Evolutionary conservation across 2,329 filamentous ascomycete genomes (phyloP).

Genomic region (Magnaporthales sp.): DNA sequence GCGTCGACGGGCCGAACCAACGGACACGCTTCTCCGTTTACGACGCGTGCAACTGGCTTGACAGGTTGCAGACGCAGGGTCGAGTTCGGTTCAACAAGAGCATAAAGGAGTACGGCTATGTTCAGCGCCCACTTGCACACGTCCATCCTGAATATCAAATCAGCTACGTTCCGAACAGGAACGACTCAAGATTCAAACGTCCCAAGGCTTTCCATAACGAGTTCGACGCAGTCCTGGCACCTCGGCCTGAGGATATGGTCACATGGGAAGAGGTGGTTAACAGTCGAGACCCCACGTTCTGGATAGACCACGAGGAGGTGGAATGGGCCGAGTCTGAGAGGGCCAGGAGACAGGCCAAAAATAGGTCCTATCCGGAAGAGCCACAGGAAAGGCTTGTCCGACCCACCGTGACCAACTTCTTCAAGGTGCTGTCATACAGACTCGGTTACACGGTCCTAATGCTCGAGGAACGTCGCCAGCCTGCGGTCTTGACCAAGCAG

Average conservation of each 20-base stretch:
- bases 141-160: slow-evolving; percentile 21
- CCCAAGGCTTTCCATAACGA: slow-evolving; percentile 6
- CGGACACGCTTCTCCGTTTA: slow-evolving; percentile 17
- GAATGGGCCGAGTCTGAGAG: neutral
- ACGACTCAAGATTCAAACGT: slow-evolving; percentile 3
- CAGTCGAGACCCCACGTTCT: slow-evolving; percentile 2
- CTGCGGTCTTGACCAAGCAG: neutral
- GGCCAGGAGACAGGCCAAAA: neutral
- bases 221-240: slow-evolving; percentile 9
- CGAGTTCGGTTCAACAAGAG: slow-evolving; percentile 14
- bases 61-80: slow-evolving; percentile 15
- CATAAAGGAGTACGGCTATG: slow-evolving; percentile 14
- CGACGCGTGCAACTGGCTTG: slow-evolving; percentile 21
- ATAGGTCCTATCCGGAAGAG: neutral
- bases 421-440: slow-evolving; percentile 17
- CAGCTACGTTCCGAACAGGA: neutral
- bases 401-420: slow-evolving; percentile 15
- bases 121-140: slow-evolving; percentile 16
- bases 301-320: neutral
- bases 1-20: slow-evolving; percentile 11
- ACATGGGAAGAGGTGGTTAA: slow-evolving; percentile 10
- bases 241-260: slow-evolving; percentile 10
- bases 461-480: slow-evolving; percentile 6
- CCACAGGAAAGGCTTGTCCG: slow-evolving; percentile 3
- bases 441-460: slow-evolving; percentile 16